These are phyloP conservation scores for Plasmodium coatneyi DNA, from an alignment of 169 alveolate genomes.

Conservation along the genomic window DNA sequence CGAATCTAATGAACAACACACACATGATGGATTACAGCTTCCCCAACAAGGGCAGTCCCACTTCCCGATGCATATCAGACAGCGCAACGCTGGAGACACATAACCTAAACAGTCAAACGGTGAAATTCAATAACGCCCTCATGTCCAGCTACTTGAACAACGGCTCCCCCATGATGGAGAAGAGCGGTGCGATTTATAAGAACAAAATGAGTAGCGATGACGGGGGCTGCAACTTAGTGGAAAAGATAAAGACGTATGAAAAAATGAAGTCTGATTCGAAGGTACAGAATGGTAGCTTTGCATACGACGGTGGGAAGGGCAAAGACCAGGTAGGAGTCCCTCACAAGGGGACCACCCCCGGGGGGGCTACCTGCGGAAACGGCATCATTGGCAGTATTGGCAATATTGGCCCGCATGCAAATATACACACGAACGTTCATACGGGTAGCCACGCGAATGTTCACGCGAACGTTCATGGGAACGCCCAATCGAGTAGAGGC, in stretches of 20 bases:
- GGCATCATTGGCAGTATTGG: neutral
- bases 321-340: neutral
- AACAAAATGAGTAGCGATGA: neutral
- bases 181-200: neutral
- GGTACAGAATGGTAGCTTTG: neutral
- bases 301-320: conserved; percentile 7
- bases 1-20: neutral
- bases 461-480: no score
- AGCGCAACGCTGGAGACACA: conserved; percentile 37
- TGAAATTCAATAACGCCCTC: neutral
- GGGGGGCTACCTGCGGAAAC: neutral
- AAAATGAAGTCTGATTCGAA: conserved; percentile 33
- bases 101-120: neutral
- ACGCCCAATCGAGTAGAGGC: neutral
- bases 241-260: conserved; percentile 4
- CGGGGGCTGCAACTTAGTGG: neutral
- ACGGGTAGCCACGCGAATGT: neutral
- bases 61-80: conserved; percentile 38
- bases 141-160: conserved; percentile 1
- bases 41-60: conserved; percentile 3
- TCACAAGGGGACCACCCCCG: neutral
- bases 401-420: neutral
- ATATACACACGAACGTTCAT: neutral
- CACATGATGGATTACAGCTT: neutral
- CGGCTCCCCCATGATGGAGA: neutral